Conservation (phyloP, 2,329 filamentous ascomycete genomes). For the Claviceps sp. region DNA sequence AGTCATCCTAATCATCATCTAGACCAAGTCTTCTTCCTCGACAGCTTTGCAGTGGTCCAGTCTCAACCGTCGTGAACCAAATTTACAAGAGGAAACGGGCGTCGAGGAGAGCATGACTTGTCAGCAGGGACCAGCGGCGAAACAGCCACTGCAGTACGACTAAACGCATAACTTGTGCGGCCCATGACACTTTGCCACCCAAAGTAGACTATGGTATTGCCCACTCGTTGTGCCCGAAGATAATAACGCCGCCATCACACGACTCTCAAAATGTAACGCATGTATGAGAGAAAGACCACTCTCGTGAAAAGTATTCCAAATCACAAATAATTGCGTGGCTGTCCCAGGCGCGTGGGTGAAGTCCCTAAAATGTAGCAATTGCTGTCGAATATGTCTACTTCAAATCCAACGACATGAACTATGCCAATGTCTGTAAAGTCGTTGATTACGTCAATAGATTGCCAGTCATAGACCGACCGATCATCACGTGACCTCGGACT, state of each 20-base stretch:
- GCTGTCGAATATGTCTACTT: conserved; percentile 38
- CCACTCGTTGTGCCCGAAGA: conserved; percentile 5
- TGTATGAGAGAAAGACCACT: conserved; percentile 8
- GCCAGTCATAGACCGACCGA: not conserved
- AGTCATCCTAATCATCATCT: not conserved
- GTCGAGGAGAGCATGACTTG: not conserved
- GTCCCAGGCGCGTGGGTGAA: conserved; percentile 13
- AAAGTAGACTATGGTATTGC: conserved; percentile 1
- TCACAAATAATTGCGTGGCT: conserved; percentile 10
- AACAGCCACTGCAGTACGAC: not conserved
- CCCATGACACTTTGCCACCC: conserved; percentile 1
- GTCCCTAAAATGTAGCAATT: conserved; percentile 50
- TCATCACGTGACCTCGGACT: conserved; percentile 1
- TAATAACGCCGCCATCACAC: conserved; percentile 2
- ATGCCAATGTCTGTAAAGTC: conserved; percentile 4
- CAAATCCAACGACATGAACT: conserved; percentile 14
- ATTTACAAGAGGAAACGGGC: not conserved
- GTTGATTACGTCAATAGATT: conserved; percentile 3
- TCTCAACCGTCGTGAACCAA: not conserved
- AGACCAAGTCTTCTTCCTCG: not conserved
- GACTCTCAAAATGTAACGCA: not conserved
- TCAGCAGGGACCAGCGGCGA: not conserved
- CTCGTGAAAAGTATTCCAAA: conserved; percentile 8
- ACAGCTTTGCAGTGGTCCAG: not conserved
- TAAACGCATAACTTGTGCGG: not conserved